These are phyloP conservation scores for Hypoxylon sp. DNA, from an alignment of 2,329 filamentous ascomycete genomes.

Conservation along the genomic window DNA sequence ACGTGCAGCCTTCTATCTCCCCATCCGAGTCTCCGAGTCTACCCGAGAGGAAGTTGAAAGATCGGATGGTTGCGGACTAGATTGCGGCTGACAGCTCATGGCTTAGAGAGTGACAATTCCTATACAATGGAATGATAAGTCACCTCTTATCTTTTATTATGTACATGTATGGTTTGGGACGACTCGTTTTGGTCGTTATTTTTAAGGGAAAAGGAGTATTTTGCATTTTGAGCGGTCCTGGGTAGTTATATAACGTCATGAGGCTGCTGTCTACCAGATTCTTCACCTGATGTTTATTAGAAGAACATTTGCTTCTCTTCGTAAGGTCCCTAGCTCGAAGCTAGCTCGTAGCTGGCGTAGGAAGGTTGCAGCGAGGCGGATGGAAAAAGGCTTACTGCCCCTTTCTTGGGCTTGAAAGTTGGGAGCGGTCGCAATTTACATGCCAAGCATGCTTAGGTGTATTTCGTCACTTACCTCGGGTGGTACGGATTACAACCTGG, in stretches of 20 bases:
- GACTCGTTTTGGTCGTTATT: neutral
- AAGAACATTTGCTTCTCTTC: neutral
- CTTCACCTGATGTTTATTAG: neutral
- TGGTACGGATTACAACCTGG: neutral
- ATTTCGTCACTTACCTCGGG: constrained; percentile 35
- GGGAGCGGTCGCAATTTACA: constrained; percentile 8
- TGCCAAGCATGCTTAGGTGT: neutral
- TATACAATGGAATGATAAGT: constrained; percentile 1
- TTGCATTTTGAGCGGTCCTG: neutral
- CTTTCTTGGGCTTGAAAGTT: constrained; percentile 11
- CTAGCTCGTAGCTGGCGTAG: constrained; percentile 14
- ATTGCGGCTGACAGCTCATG: constrained; percentile 28
- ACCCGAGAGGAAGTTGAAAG: constrained; percentile 10
- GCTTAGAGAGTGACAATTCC: neutral
- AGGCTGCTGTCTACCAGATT: neutral
- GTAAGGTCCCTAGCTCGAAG: constrained; percentile 5
- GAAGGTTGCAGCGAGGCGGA: constrained; percentile 22
- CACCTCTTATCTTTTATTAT: neutral
- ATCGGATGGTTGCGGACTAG: constrained; percentile 7
- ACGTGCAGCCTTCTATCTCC: neutral
- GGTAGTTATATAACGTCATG: neutral
- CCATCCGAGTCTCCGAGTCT: constrained; percentile 11
- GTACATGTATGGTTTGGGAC: neutral
- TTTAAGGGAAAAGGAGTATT: neutral
- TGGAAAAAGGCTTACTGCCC: constrained; percentile 14